These are phyloP conservation scores for Aspergillus puulaauensis DNA, from an alignment of 2,329 filamentous ascomycete species.

Conservation along the genomic window DNA sequence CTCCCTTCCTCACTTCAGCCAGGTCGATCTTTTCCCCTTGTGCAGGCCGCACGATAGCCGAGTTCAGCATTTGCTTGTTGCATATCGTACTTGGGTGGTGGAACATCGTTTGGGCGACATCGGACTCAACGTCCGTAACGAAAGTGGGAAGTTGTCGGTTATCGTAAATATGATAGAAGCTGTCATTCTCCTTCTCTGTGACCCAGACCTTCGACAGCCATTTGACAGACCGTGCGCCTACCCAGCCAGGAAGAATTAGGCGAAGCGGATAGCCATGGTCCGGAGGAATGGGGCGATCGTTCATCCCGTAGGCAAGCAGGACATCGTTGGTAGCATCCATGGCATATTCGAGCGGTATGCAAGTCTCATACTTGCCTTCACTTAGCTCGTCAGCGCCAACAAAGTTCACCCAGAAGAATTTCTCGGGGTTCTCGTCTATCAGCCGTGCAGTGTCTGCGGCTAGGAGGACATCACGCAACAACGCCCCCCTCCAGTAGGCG, in stretches of 20 bases:
- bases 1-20: conserved; percentile 34
- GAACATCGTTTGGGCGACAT: conserved; percentile 49
- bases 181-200: conserved; percentile 42
- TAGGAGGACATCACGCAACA: conserved; percentile 47
- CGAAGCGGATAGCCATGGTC: conserved; percentile 47
- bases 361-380: conserved; percentile 51
- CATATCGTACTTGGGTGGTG: conserved; percentile 50
- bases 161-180: conserved; percentile 51
- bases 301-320: conserved; percentile 45
- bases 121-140: conserved; percentile 50
- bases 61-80: conserved; percentile 53
- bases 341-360: conserved; percentile 49
- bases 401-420: conserved; percentile 49
- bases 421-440: conserved; percentile 11
- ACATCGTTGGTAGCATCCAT: conserved; percentile 52
- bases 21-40: conserved; percentile 48
- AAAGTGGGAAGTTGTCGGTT: conserved; percentile 51
- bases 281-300: conserved; percentile 39
- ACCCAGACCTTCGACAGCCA: conserved; percentile 39
- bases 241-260: conserved; percentile 42
- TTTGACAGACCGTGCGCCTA: conserved; percentile 43
- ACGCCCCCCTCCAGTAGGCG: conserved; percentile 52
- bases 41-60: conserved; percentile 46
- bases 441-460: conserved; percentile 38
- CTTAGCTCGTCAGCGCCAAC: conserved; percentile 50